Conservation (phyloP, 352 stramenopile species). For the Blastocystis sp. region DNA sequence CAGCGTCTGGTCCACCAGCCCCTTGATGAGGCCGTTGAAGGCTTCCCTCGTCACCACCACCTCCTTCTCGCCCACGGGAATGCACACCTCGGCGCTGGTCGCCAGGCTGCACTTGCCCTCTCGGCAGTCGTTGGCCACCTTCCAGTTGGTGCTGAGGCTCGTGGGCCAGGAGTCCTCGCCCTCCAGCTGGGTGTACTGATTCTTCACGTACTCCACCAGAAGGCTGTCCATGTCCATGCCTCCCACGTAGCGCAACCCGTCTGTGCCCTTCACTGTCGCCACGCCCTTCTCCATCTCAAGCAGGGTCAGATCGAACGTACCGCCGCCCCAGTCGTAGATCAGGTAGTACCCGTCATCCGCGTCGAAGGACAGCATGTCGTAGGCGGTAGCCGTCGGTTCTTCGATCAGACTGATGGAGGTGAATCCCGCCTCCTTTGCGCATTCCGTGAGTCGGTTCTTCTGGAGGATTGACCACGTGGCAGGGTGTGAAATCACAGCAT, state of each 20-base stretch:
- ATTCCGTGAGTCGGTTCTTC: not conserved
- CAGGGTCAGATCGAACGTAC: conserved; percentile 90
- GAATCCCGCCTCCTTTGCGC: not conserved
- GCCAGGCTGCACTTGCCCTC: not conserved
- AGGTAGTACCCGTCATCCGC: not conserved
- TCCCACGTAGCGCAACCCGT: conserved; percentile 72
- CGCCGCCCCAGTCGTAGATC: conserved; percentile 93
- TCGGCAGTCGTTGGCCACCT: not conserved
- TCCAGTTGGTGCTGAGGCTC: not conserved
- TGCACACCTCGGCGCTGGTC: not conserved
- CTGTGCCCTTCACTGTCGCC: conserved; percentile 82
- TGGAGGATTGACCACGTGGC: not conserved
- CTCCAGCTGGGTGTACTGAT: not conserved
- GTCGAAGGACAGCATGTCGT: not conserved
- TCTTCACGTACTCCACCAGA: not conserved
- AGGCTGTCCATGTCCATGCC: conserved; percentile 63
- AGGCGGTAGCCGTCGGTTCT: not conserved
- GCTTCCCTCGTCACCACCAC: not conserved
- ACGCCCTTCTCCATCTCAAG: conserved; percentile 79
- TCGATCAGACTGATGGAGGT: not conserved
- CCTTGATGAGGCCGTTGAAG: not conserved
- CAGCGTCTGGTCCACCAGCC: not conserved
- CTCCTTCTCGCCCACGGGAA: not conserved
- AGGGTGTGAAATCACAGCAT: not conserved
- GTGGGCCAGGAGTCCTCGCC: not conserved